phyloP scores from a whole-genome alignment of 768 basidiomycete genomes.

The Asterophora lycoperdoides region DNA sequence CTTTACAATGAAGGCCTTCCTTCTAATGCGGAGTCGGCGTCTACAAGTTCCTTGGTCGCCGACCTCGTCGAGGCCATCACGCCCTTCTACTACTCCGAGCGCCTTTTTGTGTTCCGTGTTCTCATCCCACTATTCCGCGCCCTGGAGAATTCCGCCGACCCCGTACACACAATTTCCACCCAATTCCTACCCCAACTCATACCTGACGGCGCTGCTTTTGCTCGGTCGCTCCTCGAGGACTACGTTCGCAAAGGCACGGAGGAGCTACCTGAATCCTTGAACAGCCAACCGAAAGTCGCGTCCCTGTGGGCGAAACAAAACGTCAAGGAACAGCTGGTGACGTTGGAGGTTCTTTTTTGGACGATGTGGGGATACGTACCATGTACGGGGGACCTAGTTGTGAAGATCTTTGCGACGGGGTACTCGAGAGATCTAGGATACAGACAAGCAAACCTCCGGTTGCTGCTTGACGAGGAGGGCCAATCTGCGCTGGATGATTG shows the following conservation, averaged over 20 bases:
- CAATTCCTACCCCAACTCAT: constrained; percentile 57
- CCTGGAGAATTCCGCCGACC: constrained; percentile 52
- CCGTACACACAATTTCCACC: constrained; percentile 48
- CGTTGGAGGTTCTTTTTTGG: constrained; percentile 88
- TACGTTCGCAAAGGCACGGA: constrained; percentile 54
- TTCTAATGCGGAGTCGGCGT: constrained; percentile 38
- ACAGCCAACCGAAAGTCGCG: constrained; percentile 52
- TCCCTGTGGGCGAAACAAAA: constrained; percentile 74
- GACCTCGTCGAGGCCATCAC: constrained; percentile 69
- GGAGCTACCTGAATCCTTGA: constrained; percentile 39
- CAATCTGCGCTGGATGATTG: constrained; percentile 60
- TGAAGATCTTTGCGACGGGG: constrained; percentile 59
- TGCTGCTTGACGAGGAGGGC: constrained; percentile 75
- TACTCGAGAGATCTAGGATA: constrained; percentile 64
- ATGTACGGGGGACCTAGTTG: constrained; percentile 60
- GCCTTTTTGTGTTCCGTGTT: constrained; percentile 62
- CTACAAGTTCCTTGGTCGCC: constrained; percentile 41
- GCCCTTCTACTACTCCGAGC: constrained; percentile 79
- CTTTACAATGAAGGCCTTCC: constrained; percentile 74
- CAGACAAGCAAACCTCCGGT: constrained; percentile 54
- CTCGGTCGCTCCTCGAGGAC: constrained; percentile 52
- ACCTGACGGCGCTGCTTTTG: constrained; percentile 62
- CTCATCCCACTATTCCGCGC: constrained; percentile 76
- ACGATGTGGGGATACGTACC: constrained; percentile 75
- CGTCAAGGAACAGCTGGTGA: constrained; percentile 68